Evolutionary conservation across 345 rosid genomes (phyloP).

Genomic region (Arabidopsis arenosa): DNA sequence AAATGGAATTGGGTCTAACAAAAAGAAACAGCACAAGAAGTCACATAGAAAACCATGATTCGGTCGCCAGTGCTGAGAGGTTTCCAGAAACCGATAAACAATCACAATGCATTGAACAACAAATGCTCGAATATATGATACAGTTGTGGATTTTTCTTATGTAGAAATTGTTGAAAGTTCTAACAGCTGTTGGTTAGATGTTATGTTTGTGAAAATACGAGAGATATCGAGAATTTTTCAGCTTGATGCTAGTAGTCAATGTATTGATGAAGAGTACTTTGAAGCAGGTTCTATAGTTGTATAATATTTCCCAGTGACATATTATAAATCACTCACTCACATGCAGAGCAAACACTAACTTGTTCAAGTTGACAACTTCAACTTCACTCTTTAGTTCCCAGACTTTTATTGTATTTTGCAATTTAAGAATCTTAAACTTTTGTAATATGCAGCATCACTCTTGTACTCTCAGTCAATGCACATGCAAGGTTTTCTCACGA

Average conservation of each 20-base stretch:
- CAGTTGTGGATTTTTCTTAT: not conserved
- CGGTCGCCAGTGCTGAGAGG: not conserved
- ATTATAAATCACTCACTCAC: not conserved
- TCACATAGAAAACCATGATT: slow-evolving; percentile 69
- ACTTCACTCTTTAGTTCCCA: not conserved
- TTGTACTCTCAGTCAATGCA: slow-evolving; percentile 13
- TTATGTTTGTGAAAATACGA: slow-evolving; percentile 10
- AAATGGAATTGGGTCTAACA: slow-evolving; percentile 61
- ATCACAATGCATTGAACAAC: slow-evolving; percentile 1
- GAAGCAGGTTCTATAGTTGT: not conserved
- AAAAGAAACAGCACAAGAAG: slow-evolving; percentile 81
- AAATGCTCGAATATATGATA: not conserved
- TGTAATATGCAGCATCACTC: not conserved
- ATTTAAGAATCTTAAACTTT: not conserved
- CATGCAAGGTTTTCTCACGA: slow-evolving; percentile 26
- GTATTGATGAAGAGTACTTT: not conserved
- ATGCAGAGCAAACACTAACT: not conserved
- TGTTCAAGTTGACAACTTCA: not conserved
- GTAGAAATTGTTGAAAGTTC: not conserved
- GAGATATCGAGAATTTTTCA: not conserved
- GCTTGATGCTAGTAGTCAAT: not conserved
- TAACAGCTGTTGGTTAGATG: slow-evolving; percentile 6
- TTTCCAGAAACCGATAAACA: not conserved
- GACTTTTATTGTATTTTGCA: not conserved
- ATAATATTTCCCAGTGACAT: not conserved